Conservation (phyloP, 352 stramenopile species). For the Phytophthora citrophthora region DNA sequence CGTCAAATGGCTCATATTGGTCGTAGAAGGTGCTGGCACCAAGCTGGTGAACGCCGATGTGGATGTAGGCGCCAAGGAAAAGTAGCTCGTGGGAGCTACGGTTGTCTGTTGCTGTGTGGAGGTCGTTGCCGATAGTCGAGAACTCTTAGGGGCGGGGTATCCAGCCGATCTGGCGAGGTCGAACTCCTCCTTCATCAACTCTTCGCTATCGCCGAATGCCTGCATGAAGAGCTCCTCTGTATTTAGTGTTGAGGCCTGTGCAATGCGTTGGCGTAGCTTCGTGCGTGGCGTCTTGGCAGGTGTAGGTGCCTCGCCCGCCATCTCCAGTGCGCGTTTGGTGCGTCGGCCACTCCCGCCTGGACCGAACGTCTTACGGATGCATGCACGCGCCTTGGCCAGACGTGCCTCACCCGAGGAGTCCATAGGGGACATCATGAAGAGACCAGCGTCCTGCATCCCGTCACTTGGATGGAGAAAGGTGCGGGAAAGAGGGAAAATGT, state of each 20-base stretch:
- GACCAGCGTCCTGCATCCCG: constrained; percentile 29
- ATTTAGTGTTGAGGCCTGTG: constrained; percentile 46
- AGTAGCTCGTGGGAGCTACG: constrained; percentile 17
- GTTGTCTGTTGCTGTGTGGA: constrained; percentile 6
- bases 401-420: constrained; percentile 44
- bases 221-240: constrained; percentile 73
- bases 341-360: constrained; percentile 20
- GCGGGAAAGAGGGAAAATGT: not conserved
- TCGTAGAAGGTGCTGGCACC: constrained; percentile 27
- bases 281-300: constrained; percentile 36
- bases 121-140: constrained; percentile 10
- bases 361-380: constrained; percentile 53
- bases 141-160: constrained; percentile 9
- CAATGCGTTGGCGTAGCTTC: constrained; percentile 60
- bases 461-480: constrained; percentile 12
- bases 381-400: constrained; percentile 45
- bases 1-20: constrained; percentile 47
- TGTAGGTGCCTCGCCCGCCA: constrained; percentile 12
- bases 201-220: constrained; percentile 61
- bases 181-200: constrained; percentile 48
- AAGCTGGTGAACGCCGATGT: constrained; percentile 34
- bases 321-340: constrained; percentile 31
- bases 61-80: constrained; percentile 18
- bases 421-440: constrained; percentile 60
- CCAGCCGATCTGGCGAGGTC: constrained; percentile 40